These are phyloP conservation scores for Ceratobasidium sp. DNA, from an alignment of 1,284 basidiomycete genomes.

Conservation along the genomic window DNA sequence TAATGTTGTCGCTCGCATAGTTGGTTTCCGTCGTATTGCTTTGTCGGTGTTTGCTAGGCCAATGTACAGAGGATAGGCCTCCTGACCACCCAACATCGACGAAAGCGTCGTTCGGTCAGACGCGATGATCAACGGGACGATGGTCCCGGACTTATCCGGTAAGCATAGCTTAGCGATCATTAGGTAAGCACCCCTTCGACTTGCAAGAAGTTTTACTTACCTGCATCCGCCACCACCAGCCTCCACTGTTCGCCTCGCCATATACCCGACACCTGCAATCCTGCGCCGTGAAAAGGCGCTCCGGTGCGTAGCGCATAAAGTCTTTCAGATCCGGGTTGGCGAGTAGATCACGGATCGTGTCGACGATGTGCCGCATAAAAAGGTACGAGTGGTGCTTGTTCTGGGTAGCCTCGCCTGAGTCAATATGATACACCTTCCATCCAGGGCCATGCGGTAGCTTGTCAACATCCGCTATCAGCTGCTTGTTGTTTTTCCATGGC, in stretches of 20 bases:
- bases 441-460: conserved; percentile 50
- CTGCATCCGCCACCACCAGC: conserved; percentile 48
- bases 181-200: conserved; percentile 1
- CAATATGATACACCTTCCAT: conserved; percentile 49
- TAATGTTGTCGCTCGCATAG: too few relatives aligned
- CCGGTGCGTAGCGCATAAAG: conserved; percentile 34
- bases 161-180: neutral
- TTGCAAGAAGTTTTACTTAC: conserved; percentile 27
- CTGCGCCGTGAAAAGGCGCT: neutral
- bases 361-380: conserved; percentile 56
- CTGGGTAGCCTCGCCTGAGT: conserved; percentile 26
- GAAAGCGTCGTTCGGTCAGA: too few relatives aligned
- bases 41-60: too few relatives aligned
- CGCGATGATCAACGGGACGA: too few relatives aligned
- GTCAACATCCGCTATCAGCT: conserved; percentile 51
- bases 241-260: conserved; percentile 37
- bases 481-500: conserved; percentile 46
- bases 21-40: too few relatives aligned
- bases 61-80: too few relatives aligned
- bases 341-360: conserved; percentile 55
- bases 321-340: conserved; percentile 38
- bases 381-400: conserved; percentile 49
- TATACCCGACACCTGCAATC: neutral
- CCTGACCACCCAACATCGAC: too few relatives aligned
- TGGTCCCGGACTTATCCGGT: too few relatives aligned